A percentile compares a stretch with the other conserved stretches of the same genome.
Conservation (phyloP, 306 rosid genomes). For the Dryas octopetala region DNA sequence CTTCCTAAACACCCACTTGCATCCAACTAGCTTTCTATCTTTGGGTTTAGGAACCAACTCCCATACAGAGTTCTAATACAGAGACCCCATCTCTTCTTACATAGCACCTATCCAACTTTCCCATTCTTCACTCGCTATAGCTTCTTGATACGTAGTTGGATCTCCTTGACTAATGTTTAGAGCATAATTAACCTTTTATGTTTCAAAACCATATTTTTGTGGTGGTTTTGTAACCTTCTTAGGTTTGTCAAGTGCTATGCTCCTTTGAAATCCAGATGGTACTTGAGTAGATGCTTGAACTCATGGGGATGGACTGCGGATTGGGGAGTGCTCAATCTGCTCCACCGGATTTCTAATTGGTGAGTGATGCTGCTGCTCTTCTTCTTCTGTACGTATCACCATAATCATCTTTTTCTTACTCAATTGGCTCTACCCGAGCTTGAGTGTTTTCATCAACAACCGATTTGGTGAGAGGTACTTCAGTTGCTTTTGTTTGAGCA, state of each 20-base stretch:
- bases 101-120: background rate
- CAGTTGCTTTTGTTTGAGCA: no score
- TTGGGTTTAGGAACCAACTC: background rate
- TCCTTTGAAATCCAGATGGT: background rate
- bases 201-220: background rate
- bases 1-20: background rate
- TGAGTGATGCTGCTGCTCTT: background rate
- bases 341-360: background rate
- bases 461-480: no score
- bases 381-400: no score
- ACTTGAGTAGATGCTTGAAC: background rate
- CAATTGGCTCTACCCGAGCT: no score
- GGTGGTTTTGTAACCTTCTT: no score
- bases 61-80: background rate
- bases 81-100: background rate
- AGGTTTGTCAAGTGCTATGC: background rate
- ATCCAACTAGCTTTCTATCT: background rate
- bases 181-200: background rate
- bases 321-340: background rate
- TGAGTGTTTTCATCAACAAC: no score
- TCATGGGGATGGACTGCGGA: background rate
- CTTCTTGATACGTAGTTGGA: background rate
- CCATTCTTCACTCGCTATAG: background rate
- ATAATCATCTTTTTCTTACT: no score
- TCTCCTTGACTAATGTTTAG: background rate